These are phyloP conservation scores for Cucumis sativus DNA, from an alignment of 306 rosid species.

Conservation along the genomic window DNA sequence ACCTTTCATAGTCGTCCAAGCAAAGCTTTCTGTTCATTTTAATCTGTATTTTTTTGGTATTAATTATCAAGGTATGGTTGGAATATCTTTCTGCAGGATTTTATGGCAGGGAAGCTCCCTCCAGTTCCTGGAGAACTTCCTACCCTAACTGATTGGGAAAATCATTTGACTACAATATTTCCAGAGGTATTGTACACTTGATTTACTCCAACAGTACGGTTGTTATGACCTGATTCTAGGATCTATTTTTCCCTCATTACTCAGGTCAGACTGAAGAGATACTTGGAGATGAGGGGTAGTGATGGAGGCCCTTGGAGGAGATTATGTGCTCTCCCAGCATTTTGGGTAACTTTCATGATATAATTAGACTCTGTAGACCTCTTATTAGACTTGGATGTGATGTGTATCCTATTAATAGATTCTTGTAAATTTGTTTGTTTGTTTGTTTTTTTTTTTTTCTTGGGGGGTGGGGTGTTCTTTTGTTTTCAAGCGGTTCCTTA, in stretches of 20 bases:
- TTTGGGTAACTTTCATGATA: constrained; percentile 56
- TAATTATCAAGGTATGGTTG: background rate
- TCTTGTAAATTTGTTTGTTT: background rate
- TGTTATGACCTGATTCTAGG: constrained; percentile 13
- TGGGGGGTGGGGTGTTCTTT: background rate
- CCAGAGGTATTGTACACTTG: constrained; percentile 56
- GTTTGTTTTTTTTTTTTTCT: too few species aligned
- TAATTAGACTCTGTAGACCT: constrained; percentile 9
- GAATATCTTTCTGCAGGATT: constrained; percentile 47
- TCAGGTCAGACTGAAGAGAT: constrained; percentile 96
- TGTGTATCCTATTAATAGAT: background rate
- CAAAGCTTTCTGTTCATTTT: background rate
- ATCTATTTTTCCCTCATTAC: constrained; percentile 9
- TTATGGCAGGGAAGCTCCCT: constrained; percentile 73
- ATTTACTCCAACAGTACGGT: constrained; percentile 7
- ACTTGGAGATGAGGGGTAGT: constrained; percentile 98
- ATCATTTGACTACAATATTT: constrained; percentile 90
- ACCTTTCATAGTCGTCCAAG: constrained; percentile 12
- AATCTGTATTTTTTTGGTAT: background rate
- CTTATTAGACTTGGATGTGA: background rate
- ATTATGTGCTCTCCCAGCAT: constrained; percentile 92
- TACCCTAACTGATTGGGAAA: constrained; percentile 93
- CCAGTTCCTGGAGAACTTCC: constrained; percentile 87
- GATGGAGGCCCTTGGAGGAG: constrained; percentile 99
- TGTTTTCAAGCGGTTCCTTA: background rate